Conservation (phyloP, 83 land plant species). For the Diphasiastrum complanatum region DNA sequence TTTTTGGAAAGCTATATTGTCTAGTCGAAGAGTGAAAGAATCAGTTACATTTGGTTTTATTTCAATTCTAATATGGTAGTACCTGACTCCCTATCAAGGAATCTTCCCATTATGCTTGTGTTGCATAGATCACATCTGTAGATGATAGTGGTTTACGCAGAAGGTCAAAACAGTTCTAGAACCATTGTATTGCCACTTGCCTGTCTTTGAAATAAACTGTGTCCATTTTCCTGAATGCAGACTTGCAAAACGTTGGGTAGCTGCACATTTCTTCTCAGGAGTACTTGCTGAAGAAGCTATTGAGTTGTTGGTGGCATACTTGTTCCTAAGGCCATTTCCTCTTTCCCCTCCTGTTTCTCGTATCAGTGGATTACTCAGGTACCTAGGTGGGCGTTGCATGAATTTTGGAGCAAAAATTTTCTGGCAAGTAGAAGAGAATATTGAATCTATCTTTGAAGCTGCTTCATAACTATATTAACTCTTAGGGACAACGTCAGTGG, state of each 20-base stretch:
- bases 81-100: too few relatives aligned
- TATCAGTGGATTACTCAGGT: conserved; percentile 87
- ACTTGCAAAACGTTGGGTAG: conserved; percentile 90
- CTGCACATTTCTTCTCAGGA: conserved; percentile 76
- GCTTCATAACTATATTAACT: neutral
- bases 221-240: too few relatives aligned
- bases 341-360: conserved; percentile 63
- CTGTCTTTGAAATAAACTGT: too few relatives aligned
- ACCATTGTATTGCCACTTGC: too few relatives aligned
- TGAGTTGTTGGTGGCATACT: conserved; percentile 77
- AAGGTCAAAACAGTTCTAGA: too few relatives aligned
- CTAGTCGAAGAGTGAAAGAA: too few relatives aligned
- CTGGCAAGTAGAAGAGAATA: neutral
- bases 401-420: neutral
- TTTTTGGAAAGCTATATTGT: too few relatives aligned
- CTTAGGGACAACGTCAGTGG: neutral
- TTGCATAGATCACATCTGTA: too few relatives aligned
- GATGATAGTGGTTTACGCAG: too few relatives aligned
- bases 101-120: too few relatives aligned
- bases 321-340: conserved; percentile 69
- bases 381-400: neutral
- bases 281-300: conserved; percentile 61
- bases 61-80: too few relatives aligned
- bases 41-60: too few relatives aligned
- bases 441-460: neutral